phyloP scores from a whole-genome alignment of 331 rosid species.

The Rhamnella rubrinervis region DNA sequence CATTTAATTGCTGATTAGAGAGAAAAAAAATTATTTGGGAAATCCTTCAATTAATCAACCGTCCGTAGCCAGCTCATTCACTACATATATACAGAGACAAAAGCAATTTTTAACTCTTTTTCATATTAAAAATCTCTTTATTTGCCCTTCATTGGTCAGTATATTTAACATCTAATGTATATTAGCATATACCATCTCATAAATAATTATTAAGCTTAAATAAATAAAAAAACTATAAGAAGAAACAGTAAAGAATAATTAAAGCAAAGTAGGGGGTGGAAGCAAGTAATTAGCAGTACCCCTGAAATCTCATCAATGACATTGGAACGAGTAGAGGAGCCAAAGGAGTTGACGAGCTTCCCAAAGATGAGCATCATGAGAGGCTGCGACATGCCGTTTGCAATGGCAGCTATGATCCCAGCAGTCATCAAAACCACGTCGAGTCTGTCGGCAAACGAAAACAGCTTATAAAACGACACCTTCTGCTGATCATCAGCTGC shows the following conservation, averaged over 20 bases:
- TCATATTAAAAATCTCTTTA: too few relatives aligned
- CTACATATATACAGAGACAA: too few relatives aligned
- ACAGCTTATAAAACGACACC: slow-evolving; percentile 53
- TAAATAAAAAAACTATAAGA: too few relatives aligned
- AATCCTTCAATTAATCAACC: too few relatives aligned
- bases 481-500: neutral
- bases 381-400: slow-evolving; percentile 59
- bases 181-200: too few relatives aligned
- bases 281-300: slow-evolving; percentile 24
- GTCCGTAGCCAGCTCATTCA: too few relatives aligned
- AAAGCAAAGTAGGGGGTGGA: neutral
- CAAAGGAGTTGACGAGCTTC: slow-evolving; percentile 50
- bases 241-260: neutral
- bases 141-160: too few relatives aligned
- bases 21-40: too few relatives aligned
- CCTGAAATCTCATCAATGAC: slow-evolving; percentile 43
- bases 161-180: too few relatives aligned
- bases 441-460: slow-evolving; percentile 50
- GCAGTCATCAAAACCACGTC: slow-evolving; percentile 50
- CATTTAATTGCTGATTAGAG: too few relatives aligned
- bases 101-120: too few relatives aligned
- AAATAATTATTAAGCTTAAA: too few relatives aligned
- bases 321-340: slow-evolving; percentile 22
- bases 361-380: slow-evolving; percentile 62
- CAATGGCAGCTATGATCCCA: slow-evolving; percentile 46